Percentiles rank a stretch among this genome's conserved stretches.
Conservation (phyloP, 169 alveolate genomes). For the Plasmodium fragile region DNA sequence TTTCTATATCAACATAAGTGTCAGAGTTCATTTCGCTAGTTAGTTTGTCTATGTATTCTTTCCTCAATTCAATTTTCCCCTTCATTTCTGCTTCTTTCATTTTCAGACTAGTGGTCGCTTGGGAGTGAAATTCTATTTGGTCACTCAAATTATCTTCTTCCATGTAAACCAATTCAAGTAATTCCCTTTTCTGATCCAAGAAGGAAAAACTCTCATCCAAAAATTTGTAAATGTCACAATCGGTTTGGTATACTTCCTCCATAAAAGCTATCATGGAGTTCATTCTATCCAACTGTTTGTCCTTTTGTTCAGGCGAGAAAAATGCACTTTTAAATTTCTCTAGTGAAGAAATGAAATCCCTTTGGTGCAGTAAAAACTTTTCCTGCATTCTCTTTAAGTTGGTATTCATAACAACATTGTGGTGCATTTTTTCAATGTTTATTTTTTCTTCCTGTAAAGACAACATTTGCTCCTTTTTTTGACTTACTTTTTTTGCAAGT, state of each 20-base stretch:
- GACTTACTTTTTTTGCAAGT: slow-evolving; percentile 9
- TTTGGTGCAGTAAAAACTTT: slow-evolving; percentile 25
- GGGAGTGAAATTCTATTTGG: slow-evolving; percentile 28
- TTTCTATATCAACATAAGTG: slow-evolving; percentile 44
- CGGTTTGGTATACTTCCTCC: slow-evolving; percentile 2
- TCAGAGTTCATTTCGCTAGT: slow-evolving; percentile 76
- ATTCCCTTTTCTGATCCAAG: background rate
- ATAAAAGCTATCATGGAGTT: background rate
- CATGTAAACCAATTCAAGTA: background rate
- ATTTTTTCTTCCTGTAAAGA: slow-evolving; percentile 61
- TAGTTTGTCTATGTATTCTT: slow-evolving; percentile 69
- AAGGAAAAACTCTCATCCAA: slow-evolving; percentile 25
- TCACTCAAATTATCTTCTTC: slow-evolving; percentile 15
- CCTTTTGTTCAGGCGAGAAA: background rate
- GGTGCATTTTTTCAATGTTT: slow-evolving; percentile 54
- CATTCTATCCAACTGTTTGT: background rate
- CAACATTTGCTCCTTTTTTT: slow-evolving; percentile 57
- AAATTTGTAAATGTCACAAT: slow-evolving; percentile 22
- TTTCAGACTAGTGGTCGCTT: slow-evolving; percentile 33
- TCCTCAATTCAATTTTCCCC: slow-evolving; percentile 52
- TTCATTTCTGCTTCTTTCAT: slow-evolving; percentile 77
- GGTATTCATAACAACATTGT: slow-evolving; percentile 42
- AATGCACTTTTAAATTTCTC: background rate
- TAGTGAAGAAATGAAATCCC: background rate
- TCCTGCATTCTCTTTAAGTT: slow-evolving; percentile 60